Percentiles rank a stretch among this genome's conserved stretches.
phyloP scores from a whole-genome alignment of 1,284 basidiomycete genomes.

The Testicularia cyperi region DNA sequence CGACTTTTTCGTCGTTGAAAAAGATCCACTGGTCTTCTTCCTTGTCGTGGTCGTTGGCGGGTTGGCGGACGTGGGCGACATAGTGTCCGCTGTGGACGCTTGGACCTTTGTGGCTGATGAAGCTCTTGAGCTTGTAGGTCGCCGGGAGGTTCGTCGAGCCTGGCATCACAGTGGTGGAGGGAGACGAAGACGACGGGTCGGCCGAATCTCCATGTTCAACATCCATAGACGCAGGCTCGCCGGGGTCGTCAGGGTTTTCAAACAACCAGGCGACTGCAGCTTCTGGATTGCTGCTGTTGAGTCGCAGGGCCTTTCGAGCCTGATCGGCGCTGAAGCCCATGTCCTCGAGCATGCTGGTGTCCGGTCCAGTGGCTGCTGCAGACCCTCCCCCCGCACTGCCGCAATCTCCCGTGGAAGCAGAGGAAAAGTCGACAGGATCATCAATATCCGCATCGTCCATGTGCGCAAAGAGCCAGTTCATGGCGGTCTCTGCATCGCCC shows the following conservation, averaged over 20 bases:
- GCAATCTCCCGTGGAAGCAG: slow-evolving; percentile 18
- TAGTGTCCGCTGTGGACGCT: slow-evolving; percentile 76
- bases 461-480: slow-evolving; percentile 92
- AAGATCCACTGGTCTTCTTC: slow-evolving; percentile 33
- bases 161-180: slow-evolving; percentile 9
- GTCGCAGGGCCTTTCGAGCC: slow-evolving; percentile 80
- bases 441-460: slow-evolving; percentile 96
- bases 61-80: slow-evolving; percentile 73
- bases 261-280: slow-evolving; percentile 97
- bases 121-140: slow-evolving; percentile 78
- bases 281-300: slow-evolving; percentile 79
- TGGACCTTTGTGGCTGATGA: slow-evolving; percentile 95
- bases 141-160: slow-evolving; percentile 68
- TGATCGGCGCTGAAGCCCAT: slow-evolving; percentile 90
- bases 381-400: slow-evolving; percentile 1
- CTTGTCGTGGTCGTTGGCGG: neutral
- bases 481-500: slow-evolving; percentile 75
- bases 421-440: slow-evolving; percentile 67
- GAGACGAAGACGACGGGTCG: neutral
- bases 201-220: too few species aligned
- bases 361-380: slow-evolving; percentile 52
- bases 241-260: slow-evolving; percentile 83
- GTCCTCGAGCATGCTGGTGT: slow-evolving; percentile 70
- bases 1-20: slow-evolving; percentile 47
- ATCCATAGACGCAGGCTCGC: too few species aligned